Percentiles rank a stretch among this genome's conserved stretches.
Conservation (phyloP, 2,329 filamentous ascomycete genomes). For the Emergomyces orientalis region DNA sequence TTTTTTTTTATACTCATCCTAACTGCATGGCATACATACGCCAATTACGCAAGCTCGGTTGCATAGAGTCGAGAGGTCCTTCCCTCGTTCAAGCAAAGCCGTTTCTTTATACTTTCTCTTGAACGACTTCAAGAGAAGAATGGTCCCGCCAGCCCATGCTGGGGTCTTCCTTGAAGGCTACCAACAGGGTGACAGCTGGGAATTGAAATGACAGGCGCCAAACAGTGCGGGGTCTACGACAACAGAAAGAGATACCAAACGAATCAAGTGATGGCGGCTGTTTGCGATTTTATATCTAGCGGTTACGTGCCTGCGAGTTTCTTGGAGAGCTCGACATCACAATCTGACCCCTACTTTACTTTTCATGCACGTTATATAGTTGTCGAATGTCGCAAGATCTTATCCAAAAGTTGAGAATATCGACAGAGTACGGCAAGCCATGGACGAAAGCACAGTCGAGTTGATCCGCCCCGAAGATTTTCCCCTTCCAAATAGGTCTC, state of each 20-base stretch:
- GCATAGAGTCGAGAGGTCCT: background rate
- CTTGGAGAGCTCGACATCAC: background rate
- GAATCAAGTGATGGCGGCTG: background rate
- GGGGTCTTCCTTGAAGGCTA: background rate
- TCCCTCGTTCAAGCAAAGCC: background rate
- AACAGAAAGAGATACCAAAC: background rate
- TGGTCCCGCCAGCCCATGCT: background rate
- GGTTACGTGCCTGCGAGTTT: background rate
- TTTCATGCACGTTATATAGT: background rate
- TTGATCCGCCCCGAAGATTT: constrained; percentile 3
- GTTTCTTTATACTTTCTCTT: background rate
- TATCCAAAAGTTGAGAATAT: background rate
- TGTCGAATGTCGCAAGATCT: background rate
- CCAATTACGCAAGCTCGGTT: background rate
- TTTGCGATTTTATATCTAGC: background rate
- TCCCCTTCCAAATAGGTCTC: constrained; percentile 3
- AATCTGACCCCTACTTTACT: background rate
- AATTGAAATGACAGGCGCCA: background rate
- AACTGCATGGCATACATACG: background rate
- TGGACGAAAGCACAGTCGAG: constrained; percentile 1
- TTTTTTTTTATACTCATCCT: background rate
- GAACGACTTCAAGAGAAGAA: background rate
- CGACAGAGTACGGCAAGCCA: background rate
- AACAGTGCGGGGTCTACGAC: background rate
- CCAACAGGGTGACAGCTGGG: background rate